Evolutionary conservation across 1,284 basidiomycete genomes (phyloP).

Genomic region (Tilletia walkeri): DNA sequence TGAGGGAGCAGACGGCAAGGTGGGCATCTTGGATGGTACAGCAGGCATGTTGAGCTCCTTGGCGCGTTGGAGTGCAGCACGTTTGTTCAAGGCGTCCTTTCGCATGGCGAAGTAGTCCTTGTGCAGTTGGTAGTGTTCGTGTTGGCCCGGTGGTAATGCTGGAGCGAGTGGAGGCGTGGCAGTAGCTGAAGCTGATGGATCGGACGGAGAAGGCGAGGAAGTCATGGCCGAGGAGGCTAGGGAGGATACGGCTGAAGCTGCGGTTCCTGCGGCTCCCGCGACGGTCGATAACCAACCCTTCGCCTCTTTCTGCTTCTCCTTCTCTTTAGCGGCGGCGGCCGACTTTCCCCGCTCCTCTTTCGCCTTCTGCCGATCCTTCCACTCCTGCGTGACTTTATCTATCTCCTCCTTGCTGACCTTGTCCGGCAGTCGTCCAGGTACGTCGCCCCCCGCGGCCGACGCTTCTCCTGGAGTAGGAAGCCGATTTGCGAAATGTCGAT

Average conservation of each 20-base stretch:
- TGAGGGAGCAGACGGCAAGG: background rate
- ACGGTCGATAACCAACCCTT: conserved; percentile 20
- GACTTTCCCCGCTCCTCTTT: conserved; percentile 9
- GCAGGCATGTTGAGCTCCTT: conserved; percentile 37
- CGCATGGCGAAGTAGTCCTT: conserved; percentile 42
- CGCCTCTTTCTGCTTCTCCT: conserved; percentile 16
- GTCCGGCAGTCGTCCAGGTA: conserved; percentile 24
- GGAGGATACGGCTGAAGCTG: background rate
- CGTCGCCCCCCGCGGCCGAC: background rate
- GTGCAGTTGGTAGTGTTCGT: conserved; percentile 36
- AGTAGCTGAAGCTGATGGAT: conserved; percentile 20
- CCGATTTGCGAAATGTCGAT: conserved; percentile 38
- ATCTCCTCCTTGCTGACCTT: conserved; percentile 41
- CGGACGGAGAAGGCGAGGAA: conserved; percentile 14
- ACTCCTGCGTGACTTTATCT: conserved; percentile 39
- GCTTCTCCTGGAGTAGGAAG: background rate
- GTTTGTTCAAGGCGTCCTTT: conserved; percentile 32
- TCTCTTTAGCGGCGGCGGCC: conserved; percentile 16
- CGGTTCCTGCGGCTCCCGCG: background rate
- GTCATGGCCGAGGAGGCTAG: conserved; percentile 28
- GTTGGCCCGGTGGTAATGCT: conserved; percentile 22
- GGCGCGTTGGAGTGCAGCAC: conserved; percentile 32
- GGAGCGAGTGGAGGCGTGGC: conserved; percentile 27
- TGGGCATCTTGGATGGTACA: background rate
- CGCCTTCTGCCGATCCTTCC: conserved; percentile 22